Evolutionary conservation across 106 monocot species (phyloP), one percentile per base, ranked within the genome.

Genomic region (Dactylorhiza incarnata): DNA sequence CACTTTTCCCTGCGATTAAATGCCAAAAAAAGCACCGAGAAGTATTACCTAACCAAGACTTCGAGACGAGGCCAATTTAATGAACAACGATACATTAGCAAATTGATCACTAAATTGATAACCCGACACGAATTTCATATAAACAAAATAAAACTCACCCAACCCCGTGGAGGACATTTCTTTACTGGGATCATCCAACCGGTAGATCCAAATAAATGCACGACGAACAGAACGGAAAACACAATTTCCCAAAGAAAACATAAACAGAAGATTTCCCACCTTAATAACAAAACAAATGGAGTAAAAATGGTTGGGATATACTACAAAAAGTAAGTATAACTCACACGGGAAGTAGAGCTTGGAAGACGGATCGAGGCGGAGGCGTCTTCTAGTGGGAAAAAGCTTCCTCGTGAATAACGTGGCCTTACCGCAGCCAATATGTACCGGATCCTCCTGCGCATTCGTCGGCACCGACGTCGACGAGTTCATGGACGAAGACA

Each of bases 281-380:
- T 66, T 12, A 13, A 24, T 37, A 12, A 3, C 26, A 65, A 62
- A 37, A 66, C 37, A 23, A 0, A 24, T 26, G 29, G 37, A 37
- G 9, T 20, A 29, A 66, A 66, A 14, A 23, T 43, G 23, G 23
- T 71, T 20, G 47, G 47, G n/a, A 17, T n/a, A 71, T n/a, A 71
- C 9, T 7, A 71, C 48, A n/a, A 37, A 19, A 68, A 44, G 29
- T 8, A 62, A 53, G 25, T 1, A 70, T 6, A 23, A 68, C 74
- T 75, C 81, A 81, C 81, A 75, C 26, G 81, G 81, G 58, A 81
- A 81, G 69, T 81, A 81, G 53, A 81, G 75, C 75, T 81, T 81
- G 23, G 49, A 22, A 10, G 81, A 5, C 1, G 81, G 81, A 75
- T 81, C 81, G 7, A 81, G 75, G 14, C 75, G 66, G 68, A 81